A percentile compares a stretch with the other conserved stretches of the same genome.
These are phyloP conservation scores for Auricularia sp. DNA, from an alignment of 768 basidiomycete species.

Conservation along the genomic window DNA sequence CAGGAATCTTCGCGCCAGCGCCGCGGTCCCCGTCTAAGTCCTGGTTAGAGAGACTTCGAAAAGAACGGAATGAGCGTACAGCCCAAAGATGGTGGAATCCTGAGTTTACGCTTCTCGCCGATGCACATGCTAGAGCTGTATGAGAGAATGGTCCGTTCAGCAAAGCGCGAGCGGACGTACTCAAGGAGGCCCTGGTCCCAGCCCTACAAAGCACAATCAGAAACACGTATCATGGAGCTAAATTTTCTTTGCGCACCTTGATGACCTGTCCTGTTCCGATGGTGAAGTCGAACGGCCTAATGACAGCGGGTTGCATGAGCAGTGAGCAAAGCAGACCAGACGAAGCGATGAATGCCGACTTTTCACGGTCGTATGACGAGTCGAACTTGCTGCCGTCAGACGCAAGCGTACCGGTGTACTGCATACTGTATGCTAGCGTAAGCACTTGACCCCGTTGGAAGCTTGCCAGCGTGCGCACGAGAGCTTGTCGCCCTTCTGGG, in stretches of 20 bases:
- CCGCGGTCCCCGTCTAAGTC: conserved; percentile 17
- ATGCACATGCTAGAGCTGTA: conserved; percentile 20
- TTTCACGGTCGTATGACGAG: conserved; percentile 7
- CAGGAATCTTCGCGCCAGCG: conserved; percentile 27
- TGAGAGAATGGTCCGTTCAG: neutral
- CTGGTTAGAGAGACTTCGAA: neutral
- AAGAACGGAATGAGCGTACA: conserved; percentile 15
- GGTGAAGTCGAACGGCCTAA: conserved; percentile 7
- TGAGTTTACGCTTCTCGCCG: conserved; percentile 26
- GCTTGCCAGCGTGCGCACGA: neutral
- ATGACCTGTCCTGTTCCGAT: conserved; percentile 8
- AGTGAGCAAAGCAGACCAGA: neutral
- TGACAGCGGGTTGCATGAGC: neutral
- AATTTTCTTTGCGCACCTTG: neutral
- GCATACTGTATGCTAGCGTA: neutral
- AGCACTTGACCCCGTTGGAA: neutral
- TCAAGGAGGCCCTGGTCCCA: conserved; percentile 9
- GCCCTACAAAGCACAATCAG: neutral
- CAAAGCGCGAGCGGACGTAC: neutral
- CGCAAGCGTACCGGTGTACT: conserved; percentile 8
- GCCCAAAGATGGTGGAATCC: conserved; percentile 25
- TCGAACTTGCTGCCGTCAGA: conserved; percentile 8
- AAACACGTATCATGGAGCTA: neutral
- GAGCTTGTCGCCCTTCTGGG: conserved; percentile 1
- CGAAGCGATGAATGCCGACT: neutral